Evolutionary conservation across 2,329 filamentous ascomycete genomes (phyloP).

Genomic region (Botryotinia convoluta): DNA sequence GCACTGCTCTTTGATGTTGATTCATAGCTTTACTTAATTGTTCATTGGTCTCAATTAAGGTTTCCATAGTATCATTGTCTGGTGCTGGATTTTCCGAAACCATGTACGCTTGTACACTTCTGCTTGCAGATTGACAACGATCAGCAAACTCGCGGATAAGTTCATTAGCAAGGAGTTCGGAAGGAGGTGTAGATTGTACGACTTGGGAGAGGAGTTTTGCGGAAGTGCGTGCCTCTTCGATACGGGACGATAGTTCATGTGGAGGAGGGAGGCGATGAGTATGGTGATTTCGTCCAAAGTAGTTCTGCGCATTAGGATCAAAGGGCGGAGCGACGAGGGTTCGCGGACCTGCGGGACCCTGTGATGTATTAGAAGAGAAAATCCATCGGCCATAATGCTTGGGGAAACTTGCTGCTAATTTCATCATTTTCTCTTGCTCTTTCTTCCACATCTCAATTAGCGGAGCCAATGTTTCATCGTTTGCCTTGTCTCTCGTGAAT

Average conservation of each 20-base stretch:
- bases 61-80: constrained; percentile 92
- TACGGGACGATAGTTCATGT: constrained; percentile 73
- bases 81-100: constrained; percentile 72
- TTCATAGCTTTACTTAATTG: constrained; percentile 79
- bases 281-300: constrained; percentile 50
- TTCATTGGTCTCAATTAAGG: constrained; percentile 91
- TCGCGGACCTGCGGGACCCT: constrained; percentile 39
- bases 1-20: constrained; percentile 77
- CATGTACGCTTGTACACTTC: constrained; percentile 85
- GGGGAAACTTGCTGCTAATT: constrained; percentile 43
- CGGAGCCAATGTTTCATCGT: constrained; percentile 70
- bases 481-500: constrained; percentile 63
- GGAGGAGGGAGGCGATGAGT: constrained; percentile 59
- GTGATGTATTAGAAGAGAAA: constrained; percentile 6
- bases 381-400: not conserved
- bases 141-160: constrained; percentile 89
- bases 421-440: constrained; percentile 66
- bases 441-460: constrained; percentile 85
- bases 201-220: constrained; percentile 91
- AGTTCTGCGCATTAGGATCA: constrained; percentile 38
- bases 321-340: constrained; percentile 46
- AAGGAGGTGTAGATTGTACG: constrained; percentile 76
- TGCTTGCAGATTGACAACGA: constrained; percentile 76
- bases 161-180: constrained; percentile 78
- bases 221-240: constrained; percentile 88